Evolutionary conservation across 441 rosid genomes (phyloP).

Genomic region (Populus trichocarpa): DNA sequence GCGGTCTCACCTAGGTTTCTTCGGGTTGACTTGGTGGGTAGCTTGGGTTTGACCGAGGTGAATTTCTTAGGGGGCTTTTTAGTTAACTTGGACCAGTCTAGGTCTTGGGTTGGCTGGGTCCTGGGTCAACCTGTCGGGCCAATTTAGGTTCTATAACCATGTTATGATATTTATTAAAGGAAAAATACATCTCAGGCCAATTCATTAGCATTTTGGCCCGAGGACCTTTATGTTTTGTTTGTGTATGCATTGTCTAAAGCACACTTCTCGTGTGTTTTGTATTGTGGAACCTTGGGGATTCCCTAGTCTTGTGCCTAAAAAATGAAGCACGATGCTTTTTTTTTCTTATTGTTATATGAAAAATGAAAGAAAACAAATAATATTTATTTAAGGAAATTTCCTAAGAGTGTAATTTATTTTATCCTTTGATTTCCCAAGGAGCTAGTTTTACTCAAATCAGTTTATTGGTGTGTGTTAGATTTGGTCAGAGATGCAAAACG

Average conservation of each 20-base stretch:
- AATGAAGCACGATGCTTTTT: background rate
- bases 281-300: background rate
- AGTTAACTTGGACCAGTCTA: no score
- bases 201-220: background rate
- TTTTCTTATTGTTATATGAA: background rate
- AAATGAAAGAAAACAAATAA: background rate
- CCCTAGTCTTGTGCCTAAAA: background rate
- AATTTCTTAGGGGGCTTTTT: no score
- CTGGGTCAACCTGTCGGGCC: no score
- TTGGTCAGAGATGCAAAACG: slow-evolving; percentile 99
- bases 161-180: background rate
- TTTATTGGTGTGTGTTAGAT: slow-evolving; percentile 44
- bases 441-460: slow-evolving; percentile 2
- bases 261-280: background rate
- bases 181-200: background rate
- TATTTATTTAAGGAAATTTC: background rate
- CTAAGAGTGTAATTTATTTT: background rate
- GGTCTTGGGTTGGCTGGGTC: no score
- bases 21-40: no score
- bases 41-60: no score
- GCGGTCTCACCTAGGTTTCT: no score
- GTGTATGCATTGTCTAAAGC: background rate
- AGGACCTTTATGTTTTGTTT: background rate
- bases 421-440: background rate
- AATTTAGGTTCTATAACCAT: no score